phyloP scores from a whole-genome alignment of 2,329 filamentous ascomycete species.

The Penicillium vulpinum region DNA sequence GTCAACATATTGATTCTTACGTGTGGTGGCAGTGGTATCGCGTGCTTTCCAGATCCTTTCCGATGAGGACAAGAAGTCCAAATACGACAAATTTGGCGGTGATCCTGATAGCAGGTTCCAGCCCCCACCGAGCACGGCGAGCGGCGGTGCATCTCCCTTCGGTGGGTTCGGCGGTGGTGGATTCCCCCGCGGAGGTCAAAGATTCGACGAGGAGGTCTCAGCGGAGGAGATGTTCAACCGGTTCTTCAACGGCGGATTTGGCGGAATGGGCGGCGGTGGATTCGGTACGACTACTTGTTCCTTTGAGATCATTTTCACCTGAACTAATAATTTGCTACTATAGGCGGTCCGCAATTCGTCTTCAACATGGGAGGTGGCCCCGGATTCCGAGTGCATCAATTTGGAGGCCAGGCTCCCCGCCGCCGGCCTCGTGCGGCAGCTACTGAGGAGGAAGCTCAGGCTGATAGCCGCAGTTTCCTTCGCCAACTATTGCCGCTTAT shows the following conservation, averaged over 20 bases:
- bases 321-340: neutral
- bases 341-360: constrained; percentile 78
- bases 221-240: constrained; percentile 96
- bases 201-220: constrained; percentile 86
- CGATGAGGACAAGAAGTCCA: constrained; percentile 87
- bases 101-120: constrained; percentile 89
- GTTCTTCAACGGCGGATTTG: constrained; percentile 79
- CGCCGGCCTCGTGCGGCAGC: constrained; percentile 69
- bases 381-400: constrained; percentile 91
- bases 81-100: constrained; percentile 84
- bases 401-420: constrained; percentile 76
- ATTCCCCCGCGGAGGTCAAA: constrained; percentile 50
- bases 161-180: constrained; percentile 51
- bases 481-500: constrained; percentile 84
- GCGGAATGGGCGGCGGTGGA: constrained; percentile 55
- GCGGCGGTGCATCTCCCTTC: constrained; percentile 44
- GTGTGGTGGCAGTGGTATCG: constrained; percentile 66
- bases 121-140: constrained; percentile 45
- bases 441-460: constrained; percentile 53
- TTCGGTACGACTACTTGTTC: constrained; percentile 55
- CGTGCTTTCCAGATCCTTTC: constrained; percentile 90
- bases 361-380: constrained; percentile 94
- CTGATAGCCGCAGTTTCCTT: constrained; percentile 55
- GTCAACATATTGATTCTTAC: constrained; percentile 3
- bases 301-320: too few relatives aligned